These are phyloP conservation scores for Penicillium argentinense DNA, from an alignment of 495 filamentous ascomycete genomes.

Conservation along the genomic window DNA sequence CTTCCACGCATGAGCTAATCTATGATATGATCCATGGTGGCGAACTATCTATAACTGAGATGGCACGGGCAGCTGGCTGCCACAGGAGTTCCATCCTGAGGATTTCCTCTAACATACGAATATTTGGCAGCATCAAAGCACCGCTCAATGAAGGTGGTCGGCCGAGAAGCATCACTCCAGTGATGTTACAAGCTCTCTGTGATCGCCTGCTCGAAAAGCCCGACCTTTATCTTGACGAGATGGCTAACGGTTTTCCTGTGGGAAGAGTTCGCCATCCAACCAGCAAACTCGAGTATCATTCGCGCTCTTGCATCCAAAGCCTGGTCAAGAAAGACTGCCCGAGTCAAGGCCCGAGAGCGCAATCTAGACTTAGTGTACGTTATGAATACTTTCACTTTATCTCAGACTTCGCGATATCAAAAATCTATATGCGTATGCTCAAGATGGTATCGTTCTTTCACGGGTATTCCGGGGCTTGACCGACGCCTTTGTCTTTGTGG, in stretches of 20 bases:
- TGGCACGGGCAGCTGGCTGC: too few species aligned
- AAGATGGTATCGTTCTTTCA: slow-evolving; percentile 37
- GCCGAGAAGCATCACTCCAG: slow-evolving; percentile 19
- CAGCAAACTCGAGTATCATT: slow-evolving; percentile 4
- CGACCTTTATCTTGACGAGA: slow-evolving; percentile 15
- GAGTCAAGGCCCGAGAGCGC: neutral
- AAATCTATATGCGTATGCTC: slow-evolving; percentile 36
- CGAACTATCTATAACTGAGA: too few species aligned
- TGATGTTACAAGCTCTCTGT: slow-evolving; percentile 20
- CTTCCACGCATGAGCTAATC: too few species aligned
- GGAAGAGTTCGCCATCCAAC: slow-evolving; percentile 14
- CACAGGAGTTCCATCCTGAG: too few species aligned
- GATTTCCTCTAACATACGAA: slow-evolving; percentile 29
- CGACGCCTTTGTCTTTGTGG: slow-evolving; percentile 37
- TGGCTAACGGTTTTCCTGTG: slow-evolving; percentile 11
- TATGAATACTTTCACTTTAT: slow-evolving; percentile 5
- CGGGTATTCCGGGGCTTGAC: slow-evolving; percentile 38
- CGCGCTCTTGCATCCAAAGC: slow-evolving; percentile 8
- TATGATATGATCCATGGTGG: too few species aligned
- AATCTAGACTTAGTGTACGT: neutral
- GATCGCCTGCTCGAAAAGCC: slow-evolving; percentile 1
- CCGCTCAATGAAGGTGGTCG: slow-evolving; percentile 7
- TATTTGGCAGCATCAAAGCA: slow-evolving; percentile 15
- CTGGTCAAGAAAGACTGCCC: slow-evolving; percentile 11
- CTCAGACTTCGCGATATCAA: slow-evolving; percentile 5